Evolutionary conservation across 2,329 filamentous ascomycete species (phyloP), one percentile per base, ranked within the genome.

Genomic region (Coccinonectria pachysandricola): DNA sequence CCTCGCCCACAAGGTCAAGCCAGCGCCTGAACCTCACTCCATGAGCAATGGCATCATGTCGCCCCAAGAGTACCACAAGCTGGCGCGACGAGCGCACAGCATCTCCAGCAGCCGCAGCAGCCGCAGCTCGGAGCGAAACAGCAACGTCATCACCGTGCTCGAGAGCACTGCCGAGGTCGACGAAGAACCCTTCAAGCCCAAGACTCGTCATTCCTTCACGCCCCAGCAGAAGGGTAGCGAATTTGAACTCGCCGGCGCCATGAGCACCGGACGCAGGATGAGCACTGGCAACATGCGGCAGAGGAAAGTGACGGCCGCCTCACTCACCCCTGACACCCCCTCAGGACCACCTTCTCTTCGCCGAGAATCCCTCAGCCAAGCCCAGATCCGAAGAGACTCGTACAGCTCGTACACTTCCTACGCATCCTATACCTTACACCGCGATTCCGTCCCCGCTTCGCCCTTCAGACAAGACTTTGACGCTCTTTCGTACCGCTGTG

Each of bases 1-100:
- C 8, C 63, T 66, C 37, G 61, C 54, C 27, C 42, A 68, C 8
- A n/a, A n/a, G n/a, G 63, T 65, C 6, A 51, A 53, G 19, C 46
- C 29, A 10, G 23, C 27, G 15, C 42, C 39, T 10, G 37, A 37
- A 5, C 33, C 39, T 26, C 25, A 31, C 17, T 30, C 33, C 10
- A 27, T 35, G 21, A 34, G 21, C 21, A 43, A 51, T 4, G 33
- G 49, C 5, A 43, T 47, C 18, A 42, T 48, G 10, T 42, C 50
- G 3, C 50, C 55, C 2, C 49, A 45, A 12, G 50, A 57, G 20
- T 53, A 57, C 36, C 46, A 47, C 17, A 53, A 40, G 17, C 47
- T 53, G 2, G 43, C 64, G 15, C 49, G 49, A 24, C 49, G 54
- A 23, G 53, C 50, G 8, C 60, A 59, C 33, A 53, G 50, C 29